A percentile compares a stretch with the other conserved stretches of the same genome.
Conservation (phyloP, 169 alveolate genomes). For the Plasmodium coatneyi region DNA sequence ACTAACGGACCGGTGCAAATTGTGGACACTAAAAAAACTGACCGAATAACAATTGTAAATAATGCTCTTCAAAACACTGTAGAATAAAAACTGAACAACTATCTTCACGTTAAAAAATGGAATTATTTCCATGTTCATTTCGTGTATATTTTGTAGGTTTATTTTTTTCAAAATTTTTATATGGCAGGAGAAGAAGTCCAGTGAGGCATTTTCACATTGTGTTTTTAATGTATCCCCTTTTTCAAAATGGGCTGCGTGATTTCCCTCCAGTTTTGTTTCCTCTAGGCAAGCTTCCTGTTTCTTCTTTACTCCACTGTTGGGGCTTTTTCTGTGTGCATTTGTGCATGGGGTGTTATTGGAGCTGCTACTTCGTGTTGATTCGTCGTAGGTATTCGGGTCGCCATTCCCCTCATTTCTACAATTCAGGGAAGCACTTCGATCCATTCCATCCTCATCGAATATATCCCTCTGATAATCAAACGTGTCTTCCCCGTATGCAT, state of each 20-base stretch:
- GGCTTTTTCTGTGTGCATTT: background rate
- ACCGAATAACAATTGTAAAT: constrained; percentile 52
- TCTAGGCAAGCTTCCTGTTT: background rate
- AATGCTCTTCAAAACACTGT: constrained; percentile 36
- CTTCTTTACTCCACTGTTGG: background rate
- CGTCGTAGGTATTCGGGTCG: background rate
- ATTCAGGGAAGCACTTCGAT: background rate
- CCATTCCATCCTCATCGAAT: background rate
- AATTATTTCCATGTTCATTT: constrained; percentile 56
- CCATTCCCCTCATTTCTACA: background rate
- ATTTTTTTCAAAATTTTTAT: constrained; percentile 49
- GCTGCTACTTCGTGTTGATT: background rate
- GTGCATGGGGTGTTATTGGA: background rate
- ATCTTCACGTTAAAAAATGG: constrained; percentile 40
- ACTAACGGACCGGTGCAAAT: constrained; percentile 26
- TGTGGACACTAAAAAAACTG: constrained; percentile 30
- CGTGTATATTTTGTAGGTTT: constrained; percentile 61
- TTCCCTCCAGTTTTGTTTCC: background rate
- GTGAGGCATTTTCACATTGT: background rate
- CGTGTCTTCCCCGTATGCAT: background rate
- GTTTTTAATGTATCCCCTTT: background rate
- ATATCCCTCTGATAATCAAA: background rate
- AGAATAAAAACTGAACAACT: constrained; percentile 62
- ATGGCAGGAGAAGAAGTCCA: constrained; percentile 6
- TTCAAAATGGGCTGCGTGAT: background rate